These are phyloP conservation scores for Suillus fuscotomentosus DNA, from an alignment of 768 basidiomycete genomes.

Conservation along the genomic window DNA sequence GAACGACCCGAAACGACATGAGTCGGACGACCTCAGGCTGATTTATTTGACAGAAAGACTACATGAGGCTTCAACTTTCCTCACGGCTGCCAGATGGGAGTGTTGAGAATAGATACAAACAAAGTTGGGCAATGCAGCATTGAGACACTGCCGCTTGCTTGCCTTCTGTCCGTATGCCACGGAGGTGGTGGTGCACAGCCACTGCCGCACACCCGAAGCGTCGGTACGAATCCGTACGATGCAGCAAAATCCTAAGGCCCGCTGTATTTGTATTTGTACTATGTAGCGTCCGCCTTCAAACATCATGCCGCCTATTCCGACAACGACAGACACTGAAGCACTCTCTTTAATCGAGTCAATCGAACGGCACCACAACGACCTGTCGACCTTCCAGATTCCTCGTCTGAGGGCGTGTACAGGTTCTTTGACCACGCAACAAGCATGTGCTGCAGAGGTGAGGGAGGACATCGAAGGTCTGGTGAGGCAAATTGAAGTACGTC, in stretches of 20 bases:
- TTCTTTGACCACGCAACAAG: constrained; percentile 69
- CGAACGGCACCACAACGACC: constrained; percentile 58
- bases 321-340: constrained; percentile 51
- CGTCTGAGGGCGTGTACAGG: constrained; percentile 68
- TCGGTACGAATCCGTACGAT: too few relatives aligned
- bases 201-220: too few relatives aligned
- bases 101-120: too few relatives aligned
- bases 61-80: not conserved
- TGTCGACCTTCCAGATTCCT: constrained; percentile 72
- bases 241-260: too few relatives aligned
- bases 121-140: too few relatives aligned
- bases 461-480: constrained; percentile 68
- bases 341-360: constrained; percentile 48
- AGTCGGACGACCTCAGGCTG: not conserved
- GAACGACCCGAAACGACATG: not conserved
- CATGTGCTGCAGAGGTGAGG: constrained; percentile 69
- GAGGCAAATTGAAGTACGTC: constrained; percentile 64
- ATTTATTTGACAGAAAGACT: not conserved
- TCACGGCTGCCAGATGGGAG: too few relatives aligned
- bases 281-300: not conserved
- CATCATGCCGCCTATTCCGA: constrained; percentile 73
- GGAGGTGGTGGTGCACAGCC: too few relatives aligned
- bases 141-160: too few relatives aligned
- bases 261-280: too few relatives aligned
- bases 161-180: too few relatives aligned